These are phyloP conservation scores for Tephrocybe sp. DNA, from an alignment of 768 basidiomycete genomes.

Conservation along the genomic window DNA sequence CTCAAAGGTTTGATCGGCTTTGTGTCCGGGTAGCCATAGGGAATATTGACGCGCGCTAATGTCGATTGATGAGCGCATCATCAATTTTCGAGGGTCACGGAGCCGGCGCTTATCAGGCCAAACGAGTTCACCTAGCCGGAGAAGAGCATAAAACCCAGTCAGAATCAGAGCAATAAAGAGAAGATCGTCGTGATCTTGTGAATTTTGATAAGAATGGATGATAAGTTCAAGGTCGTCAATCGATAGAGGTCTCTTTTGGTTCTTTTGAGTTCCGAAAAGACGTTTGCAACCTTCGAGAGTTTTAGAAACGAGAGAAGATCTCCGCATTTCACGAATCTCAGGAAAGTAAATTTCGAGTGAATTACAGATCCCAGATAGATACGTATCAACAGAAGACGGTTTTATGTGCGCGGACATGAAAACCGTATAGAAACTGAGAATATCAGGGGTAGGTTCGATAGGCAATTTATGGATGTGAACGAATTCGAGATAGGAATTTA, in stretches of 20 bases:
- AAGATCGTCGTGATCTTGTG: constrained; percentile 3
- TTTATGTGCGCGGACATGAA: no score
- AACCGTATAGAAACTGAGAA: constrained; percentile 29
- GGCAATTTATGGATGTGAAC: no score
- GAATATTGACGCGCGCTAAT: background rate
- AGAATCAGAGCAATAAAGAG: background rate
- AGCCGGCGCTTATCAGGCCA: constrained; percentile 19
- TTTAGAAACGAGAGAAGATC: background rate
- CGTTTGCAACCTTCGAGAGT: background rate
- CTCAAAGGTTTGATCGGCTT: constrained; percentile 12
- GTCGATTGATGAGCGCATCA: background rate
- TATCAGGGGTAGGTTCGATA: constrained; percentile 23
- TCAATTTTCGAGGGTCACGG: constrained; percentile 8
- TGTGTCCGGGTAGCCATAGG: constrained; percentile 15
- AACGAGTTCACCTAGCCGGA: constrained; percentile 12
- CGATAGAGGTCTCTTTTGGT: background rate
- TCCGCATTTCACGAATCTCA: constrained; percentile 17
- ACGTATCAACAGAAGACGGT: constrained; percentile 20
- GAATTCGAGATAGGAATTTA: no score
- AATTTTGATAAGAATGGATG: background rate
- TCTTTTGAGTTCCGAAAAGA: background rate
- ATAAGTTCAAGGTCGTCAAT: background rate
- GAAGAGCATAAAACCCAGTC: background rate
- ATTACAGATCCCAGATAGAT: constrained; percentile 39
- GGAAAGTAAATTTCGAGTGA: no score